phyloP scores from a whole-genome alignment of 441 rosid species.

The Eugenia klotzschiana region DNA sequence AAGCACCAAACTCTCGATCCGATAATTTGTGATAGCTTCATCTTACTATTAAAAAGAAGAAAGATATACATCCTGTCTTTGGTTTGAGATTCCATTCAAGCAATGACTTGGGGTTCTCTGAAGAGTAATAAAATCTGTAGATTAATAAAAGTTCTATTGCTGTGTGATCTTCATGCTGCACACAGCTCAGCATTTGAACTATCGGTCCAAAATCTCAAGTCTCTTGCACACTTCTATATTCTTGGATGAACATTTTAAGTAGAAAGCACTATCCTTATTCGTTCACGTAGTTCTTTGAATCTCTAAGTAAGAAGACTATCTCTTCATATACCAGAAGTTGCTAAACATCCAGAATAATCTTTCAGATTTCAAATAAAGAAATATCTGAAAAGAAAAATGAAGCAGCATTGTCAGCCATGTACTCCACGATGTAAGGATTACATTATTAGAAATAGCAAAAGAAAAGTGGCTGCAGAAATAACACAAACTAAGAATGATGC shows the following conservation, averaged over 20 bases:
- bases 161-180: neutral
- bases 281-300: neutral
- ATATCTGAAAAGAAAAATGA: neutral
- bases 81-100: neutral
- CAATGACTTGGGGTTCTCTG: neutral
- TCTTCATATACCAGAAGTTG: neutral
- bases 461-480: neutral
- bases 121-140: neutral
- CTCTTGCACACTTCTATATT: neutral
- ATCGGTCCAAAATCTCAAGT: neutral
- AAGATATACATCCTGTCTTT: neutral
- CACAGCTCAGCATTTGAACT: neutral
- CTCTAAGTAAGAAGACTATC: neutral
- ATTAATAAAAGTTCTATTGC: neutral
- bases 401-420: neutral
- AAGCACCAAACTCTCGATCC: conserved; percentile 30
- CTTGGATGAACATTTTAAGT: neutral
- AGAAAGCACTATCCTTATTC: neutral
- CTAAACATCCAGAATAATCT: neutral
- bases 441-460: neutral
- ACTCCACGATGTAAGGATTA: neutral
- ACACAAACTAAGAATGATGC: neutral
- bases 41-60: neutral
- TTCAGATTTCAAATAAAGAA: neutral
- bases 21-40: conserved; percentile 13